Conservation (phyloP, 2,329 filamentous ascomycete species). For the Colletotrichum sublineola region DNA sequence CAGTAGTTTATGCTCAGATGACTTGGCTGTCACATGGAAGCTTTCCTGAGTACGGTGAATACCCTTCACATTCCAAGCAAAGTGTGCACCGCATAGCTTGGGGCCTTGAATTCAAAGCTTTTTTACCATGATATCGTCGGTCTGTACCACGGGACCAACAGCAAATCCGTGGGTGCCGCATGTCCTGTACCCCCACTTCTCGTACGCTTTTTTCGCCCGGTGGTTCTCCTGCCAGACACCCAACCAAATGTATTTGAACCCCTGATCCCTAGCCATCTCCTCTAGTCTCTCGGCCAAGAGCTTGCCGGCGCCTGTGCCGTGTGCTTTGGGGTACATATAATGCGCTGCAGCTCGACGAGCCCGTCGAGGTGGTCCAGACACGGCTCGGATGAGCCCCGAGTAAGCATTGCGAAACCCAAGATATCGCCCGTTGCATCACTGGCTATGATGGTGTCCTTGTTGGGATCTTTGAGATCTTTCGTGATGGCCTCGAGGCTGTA, state of each 20-base stretch:
- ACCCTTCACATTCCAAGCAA: background rate
- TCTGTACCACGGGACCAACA: constrained; percentile 57
- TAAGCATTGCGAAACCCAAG: constrained; percentile 58
- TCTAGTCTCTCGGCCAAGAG: constrained; percentile 49
- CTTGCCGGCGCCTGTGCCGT: constrained; percentile 56
- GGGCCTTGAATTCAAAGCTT: constrained; percentile 27
- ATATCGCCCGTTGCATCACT: constrained; percentile 43
- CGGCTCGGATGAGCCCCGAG: constrained; percentile 53
- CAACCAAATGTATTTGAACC: constrained; percentile 58
- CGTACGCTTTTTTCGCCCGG: constrained; percentile 55
- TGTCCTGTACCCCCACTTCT: constrained; percentile 54
- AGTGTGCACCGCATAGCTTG: too few relatives aligned
- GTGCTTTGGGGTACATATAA: constrained; percentile 55
- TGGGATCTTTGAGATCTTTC: constrained; percentile 44
- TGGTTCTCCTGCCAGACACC: constrained; percentile 63
- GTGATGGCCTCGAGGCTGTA: constrained; percentile 53
- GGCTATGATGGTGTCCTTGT: constrained; percentile 48
- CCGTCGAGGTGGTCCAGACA: constrained; percentile 50
- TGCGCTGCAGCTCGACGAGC: constrained; percentile 57
- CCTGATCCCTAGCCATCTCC: constrained; percentile 52
- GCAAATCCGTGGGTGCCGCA: constrained; percentile 59
- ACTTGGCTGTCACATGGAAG: background rate
- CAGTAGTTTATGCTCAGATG: background rate
- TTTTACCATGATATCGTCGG: constrained; percentile 59
- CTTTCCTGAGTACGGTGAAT: accelerated